Conservation (phyloP, 768 basidiomycete species). For the Rhodotorula paludigena region DNA sequence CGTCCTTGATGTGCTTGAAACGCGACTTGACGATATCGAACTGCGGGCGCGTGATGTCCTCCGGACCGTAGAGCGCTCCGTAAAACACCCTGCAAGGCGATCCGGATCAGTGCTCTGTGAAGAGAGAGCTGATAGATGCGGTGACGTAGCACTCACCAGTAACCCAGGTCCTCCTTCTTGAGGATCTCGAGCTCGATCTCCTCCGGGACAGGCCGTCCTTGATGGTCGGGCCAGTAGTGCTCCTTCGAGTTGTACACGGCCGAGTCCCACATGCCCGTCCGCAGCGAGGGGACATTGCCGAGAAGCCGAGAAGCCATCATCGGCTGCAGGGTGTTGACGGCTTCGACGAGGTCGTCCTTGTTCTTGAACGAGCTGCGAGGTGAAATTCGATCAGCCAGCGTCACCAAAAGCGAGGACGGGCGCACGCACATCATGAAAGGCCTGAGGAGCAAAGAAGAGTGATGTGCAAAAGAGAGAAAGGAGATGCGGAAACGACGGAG, state of each 20-base stretch:
- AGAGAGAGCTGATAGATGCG: neutral
- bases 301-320: conserved; percentile 5
- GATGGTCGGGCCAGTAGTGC: conserved; percentile 13
- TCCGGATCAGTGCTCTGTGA: no score
- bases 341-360: conserved; percentile 17
- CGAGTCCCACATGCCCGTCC: conserved; percentile 17
- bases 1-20: conserved; percentile 21
- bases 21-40: conserved; percentile 21
- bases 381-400: neutral
- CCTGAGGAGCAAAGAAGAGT: no score
- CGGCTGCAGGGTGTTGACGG: conserved; percentile 17
- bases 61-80: conserved; percentile 30
- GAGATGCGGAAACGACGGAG: no score
- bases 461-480: no score
- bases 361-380: conserved; percentile 8
- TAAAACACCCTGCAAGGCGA: conserved; percentile 18
- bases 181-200: conserved; percentile 20
- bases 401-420: no score
- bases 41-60: conserved; percentile 1
- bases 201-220: neutral
- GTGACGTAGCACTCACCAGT: neutral
- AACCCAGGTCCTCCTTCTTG: conserved; percentile 6
- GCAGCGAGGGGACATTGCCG: conserved; percentile 17
- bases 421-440: conserved; percentile 32
- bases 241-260: conserved; percentile 12